Base-by-base conservation (phyloP, 140 eudicot species). In the Senecio squalidus region DNA sequence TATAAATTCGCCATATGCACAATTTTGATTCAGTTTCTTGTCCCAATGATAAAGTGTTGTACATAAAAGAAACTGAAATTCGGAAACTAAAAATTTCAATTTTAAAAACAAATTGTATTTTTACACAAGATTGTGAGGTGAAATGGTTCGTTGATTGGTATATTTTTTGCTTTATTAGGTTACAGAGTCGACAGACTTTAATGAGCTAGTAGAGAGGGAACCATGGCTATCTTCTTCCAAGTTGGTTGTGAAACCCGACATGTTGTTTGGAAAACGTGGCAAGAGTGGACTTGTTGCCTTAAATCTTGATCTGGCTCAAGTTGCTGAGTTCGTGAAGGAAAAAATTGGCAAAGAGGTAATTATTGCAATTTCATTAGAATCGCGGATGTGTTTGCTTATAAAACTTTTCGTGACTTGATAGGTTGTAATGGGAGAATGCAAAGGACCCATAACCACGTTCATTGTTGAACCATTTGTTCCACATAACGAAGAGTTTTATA, bases 341-440 rank as follows among this genome's bases (percentile, higher is more conserved):
- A 78, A 87, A 18, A 82, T 88, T 38, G 94, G 94, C 60, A 75
- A 49, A 51, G 94, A 88, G 96, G 96, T 88, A 64, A 71, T 20
- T 18, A 15, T 28, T 27, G 27, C 21, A 25, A 28, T 9, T 54
- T 28, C 10, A 28, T 13, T 24, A n/a, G 9, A 23, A 1, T 8
- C 25, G 2, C 5, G 9, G 1, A 25, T 25, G 21, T 50, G 55
- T 30, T 49, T 49, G 3, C 55, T 48, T 29, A 48, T 23, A 23
- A 23, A 48, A 49, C 18, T 49, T 9, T 23, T 49, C 55, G 26
- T 2, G 14, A 15, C 34, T 29, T 52, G 41, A 44, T 68, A 87
- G 96, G 96, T 87, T 73, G 96, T 80, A 78, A 78, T 83, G 81
- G 82, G 96, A 53, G 96, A 86, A 56, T 87, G 94, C 79, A 83